Base-by-base conservation (phyloP, 1,284 basidiomycete species). In the Ganoderma lucidum region DNA sequence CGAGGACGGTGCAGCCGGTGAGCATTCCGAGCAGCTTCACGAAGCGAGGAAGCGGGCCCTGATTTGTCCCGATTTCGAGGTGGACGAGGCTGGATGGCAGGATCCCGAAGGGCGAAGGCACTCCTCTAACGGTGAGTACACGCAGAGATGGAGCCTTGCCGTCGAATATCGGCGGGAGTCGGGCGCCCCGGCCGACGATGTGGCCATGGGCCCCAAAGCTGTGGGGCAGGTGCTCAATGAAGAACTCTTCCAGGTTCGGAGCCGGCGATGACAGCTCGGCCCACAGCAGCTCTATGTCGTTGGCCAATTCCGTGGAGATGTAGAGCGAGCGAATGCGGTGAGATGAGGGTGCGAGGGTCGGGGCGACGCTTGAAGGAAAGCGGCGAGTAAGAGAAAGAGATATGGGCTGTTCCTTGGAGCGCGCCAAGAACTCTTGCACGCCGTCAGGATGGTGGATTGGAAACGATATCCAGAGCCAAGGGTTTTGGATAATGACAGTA, bases 211-310 rank as follows among this genome's bases (percentile, higher is more conserved):
- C 28, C 10, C 9, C 30, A n/a, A 30, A 32, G 53, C 10, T 23
- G 45, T n/a, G 12, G 1, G 53, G 53, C 53, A 35, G 37, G 39
- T 60, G 19, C n/a, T 41, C 58, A 12, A 60, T 28, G 58, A 60
- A 60, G 3, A 60, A 15, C 58, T 60, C 58, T 60, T 60, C 19
- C n/a, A 60, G 37, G n/a, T 23, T n/a, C 8, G 58, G 58, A n/a
- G 58, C 58, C 6, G 58, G 58, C 12, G 19, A 10, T 23, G 23
- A 60, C 14, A 39, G 39, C 23, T 60, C 37, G n/a, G 35, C 8
- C 19, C n/a, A 28, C 12, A 60, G 35, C 19, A 39, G 6, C 39
- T 42, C 39, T 23, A 60, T 42, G 12, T 23, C 35, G 10, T 60
- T 14, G 35, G 37, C 39, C 23, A 32, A 6, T 14, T 23, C 37